Base-by-base conservation (phyloP, 139 green algal genomes). In the Coelastrella sp. region DNA sequence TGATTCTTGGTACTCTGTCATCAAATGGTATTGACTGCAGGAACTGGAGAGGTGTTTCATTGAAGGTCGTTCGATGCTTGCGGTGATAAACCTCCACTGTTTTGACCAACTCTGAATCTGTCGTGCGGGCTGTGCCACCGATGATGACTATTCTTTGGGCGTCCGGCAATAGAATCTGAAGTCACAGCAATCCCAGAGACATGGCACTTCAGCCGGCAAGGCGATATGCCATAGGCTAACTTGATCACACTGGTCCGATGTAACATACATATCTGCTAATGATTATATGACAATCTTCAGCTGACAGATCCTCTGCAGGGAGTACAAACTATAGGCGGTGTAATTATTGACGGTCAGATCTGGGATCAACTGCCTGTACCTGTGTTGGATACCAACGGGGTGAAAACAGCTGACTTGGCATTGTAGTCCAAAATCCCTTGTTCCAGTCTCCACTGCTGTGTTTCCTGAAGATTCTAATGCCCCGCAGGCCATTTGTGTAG, bases 331-430 rank as follows among this genome's bases (percentile, higher is more conserved):
- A n/a, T n/a, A n/a, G n/a, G n/a, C n/a, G n/a, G n/a, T n/a, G n/a
- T n/a, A n/a, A n/a, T n/a, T n/a, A n/a, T n/a, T n/a, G n/a, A n/a
- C n/a, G n/a, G n/a, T n/a, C n/a, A n/a, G n/a, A n/a, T n/a, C n/a
- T n/a, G n/a, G n/a, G n/a, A n/a, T n/a, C n/a, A n/a, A n/a, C n/a
- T n/a, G n/a, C n/a, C n/a, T n/a, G n/a, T n/a, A 74, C 64, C 34
- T 74, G 35, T 51, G 64, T 74, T 0, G 64, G 64, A 34, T 74
- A 74, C 64, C 64, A 74, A 25, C 64, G 64, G 8, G 64, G 64
- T 7, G 7, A 48, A 2, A 21, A 30, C 32, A 74, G 32, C 19
- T 25, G 32, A 38, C 45, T n/a, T 7, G 7, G 11, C 8, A 74
- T 25, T 30, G 13, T 74, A 2, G 15, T 43, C 64, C 64, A 74